These are phyloP conservation scores for Fusarium succisae DNA, from an alignment of 2,329 filamentous ascomycete genomes.

Conservation along the genomic window DNA sequence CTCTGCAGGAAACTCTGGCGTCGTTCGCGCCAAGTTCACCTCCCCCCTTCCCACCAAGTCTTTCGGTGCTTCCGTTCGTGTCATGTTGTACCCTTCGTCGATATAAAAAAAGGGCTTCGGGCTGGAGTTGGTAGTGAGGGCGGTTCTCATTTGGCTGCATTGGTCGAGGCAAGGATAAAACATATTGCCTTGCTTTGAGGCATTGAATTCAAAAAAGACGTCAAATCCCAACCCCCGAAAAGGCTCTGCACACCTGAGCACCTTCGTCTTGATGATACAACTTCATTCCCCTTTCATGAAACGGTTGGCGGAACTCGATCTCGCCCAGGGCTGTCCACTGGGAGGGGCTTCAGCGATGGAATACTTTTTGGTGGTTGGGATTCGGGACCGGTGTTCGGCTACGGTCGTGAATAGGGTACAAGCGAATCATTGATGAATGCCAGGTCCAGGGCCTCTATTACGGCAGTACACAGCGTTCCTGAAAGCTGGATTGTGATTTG, in stretches of 20 bases:
- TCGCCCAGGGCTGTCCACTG: conserved; percentile 38
- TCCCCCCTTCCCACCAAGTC: conserved; percentile 95
- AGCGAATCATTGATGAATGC: conserved; percentile 45
- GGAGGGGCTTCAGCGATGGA: conserved; percentile 40
- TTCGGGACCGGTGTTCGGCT: conserved; percentile 34
- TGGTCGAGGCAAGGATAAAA: conserved; percentile 67
- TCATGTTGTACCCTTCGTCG: conserved; percentile 98
- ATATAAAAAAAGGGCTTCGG: conserved; percentile 80
- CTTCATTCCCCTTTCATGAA: conserved; percentile 31
- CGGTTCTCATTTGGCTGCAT: conserved; percentile 70
- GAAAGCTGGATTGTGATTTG: conserved; percentile 44
- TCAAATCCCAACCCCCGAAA: conserved; percentile 51
- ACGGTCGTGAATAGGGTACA: conserved; percentile 41
- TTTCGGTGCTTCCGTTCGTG: conserved; percentile 94
- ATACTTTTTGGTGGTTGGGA: conserved; percentile 37
- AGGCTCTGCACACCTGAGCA: conserved; percentile 38
- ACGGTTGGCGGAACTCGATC: conserved; percentile 39
- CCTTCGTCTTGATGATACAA: conserved; percentile 39
- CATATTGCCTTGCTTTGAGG: conserved; percentile 63
- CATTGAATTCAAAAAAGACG: conserved; percentile 64
- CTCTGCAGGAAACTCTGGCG: conserved; percentile 86
- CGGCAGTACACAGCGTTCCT: conserved; percentile 41
- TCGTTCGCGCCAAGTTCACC: conserved; percentile 97
- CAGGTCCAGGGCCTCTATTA: conserved; percentile 44
- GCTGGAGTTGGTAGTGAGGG: conserved; percentile 70